phyloP scores from a whole-genome alignment of 306 rosid species.

The Delonix regia region DNA sequence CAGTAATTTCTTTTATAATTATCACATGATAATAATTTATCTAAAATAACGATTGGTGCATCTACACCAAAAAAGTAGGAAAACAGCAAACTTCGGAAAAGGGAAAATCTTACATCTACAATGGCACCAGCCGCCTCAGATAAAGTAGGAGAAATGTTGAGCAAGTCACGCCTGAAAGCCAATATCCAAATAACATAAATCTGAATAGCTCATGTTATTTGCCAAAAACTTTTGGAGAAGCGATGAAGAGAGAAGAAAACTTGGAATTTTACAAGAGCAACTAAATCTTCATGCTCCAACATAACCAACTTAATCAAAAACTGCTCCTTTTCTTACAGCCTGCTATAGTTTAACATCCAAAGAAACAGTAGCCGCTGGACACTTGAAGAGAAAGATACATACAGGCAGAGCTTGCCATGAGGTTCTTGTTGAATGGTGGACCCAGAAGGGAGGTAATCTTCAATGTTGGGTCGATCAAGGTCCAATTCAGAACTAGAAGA shows the following conservation, averaged over 20 bases:
- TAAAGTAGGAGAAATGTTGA: slow-evolving; percentile 77
- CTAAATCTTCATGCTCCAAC: not conserved
- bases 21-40: not conserved
- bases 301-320: not conserved
- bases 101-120: slow-evolving; percentile 62
- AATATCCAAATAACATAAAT: not conserved
- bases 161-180: slow-evolving; percentile 73
- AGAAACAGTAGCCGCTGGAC: not conserved
- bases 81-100: not conserved
- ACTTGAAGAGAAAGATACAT: slow-evolving; percentile 16
- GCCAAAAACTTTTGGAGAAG: not conserved
- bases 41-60: not conserved
- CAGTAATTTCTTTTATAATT: not conserved
- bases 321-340: not conserved
- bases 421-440: slow-evolving; percentile 71
- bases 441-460: slow-evolving; percentile 85
- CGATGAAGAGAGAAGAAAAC: not conserved
- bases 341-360: not conserved
- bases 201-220: not conserved
- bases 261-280: not conserved
- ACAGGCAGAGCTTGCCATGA: slow-evolving; percentile 73
- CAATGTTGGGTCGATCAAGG: slow-evolving; percentile 84
- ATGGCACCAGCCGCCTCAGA: slow-evolving; percentile 91
- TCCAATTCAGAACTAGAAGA: slow-evolving; percentile 77
- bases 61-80: not conserved